Evolutionary conservation across 148 eudicot genomes (phyloP).

Genomic region (Rhododendron griersonianum): DNA sequence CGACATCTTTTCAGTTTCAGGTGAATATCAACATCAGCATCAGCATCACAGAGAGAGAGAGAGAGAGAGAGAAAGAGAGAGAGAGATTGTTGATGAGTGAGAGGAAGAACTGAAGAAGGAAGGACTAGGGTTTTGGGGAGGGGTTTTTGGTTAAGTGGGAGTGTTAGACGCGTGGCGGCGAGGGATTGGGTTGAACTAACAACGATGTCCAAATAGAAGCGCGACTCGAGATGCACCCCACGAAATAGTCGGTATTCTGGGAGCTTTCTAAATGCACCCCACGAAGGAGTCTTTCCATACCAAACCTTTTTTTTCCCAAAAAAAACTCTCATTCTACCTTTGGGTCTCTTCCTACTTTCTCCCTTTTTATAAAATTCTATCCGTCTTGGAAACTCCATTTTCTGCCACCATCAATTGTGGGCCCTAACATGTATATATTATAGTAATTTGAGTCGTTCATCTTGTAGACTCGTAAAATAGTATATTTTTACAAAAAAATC

Average conservation of each 20-base stretch:
- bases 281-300: not conserved
- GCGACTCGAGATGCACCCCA: too few species aligned
- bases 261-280: not conserved
- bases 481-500: too few species aligned
- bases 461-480: too few species aligned
- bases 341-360: too few species aligned
- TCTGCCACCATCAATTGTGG: too few species aligned
- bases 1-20: not conserved
- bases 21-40: not conserved
- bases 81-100: not conserved
- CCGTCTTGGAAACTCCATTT: too few species aligned
- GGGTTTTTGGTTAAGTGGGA: not conserved
- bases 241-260: not conserved
- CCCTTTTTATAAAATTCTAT: too few species aligned
- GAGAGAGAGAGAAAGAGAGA: not conserved
- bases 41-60: not conserved
- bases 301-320: not conserved
- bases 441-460: too few species aligned
- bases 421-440: too few species aligned
- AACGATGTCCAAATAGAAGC: not conserved
- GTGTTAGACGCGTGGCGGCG: not conserved
- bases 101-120: not conserved
- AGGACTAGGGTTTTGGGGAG: constrained; percentile 6
- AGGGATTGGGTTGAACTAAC: not conserved
- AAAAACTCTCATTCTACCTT: too few species aligned